These are phyloP conservation scores for Sarcocystis neurona DNA, from an alignment of 169 alveolate genomes.

Conservation along the genomic window DNA sequence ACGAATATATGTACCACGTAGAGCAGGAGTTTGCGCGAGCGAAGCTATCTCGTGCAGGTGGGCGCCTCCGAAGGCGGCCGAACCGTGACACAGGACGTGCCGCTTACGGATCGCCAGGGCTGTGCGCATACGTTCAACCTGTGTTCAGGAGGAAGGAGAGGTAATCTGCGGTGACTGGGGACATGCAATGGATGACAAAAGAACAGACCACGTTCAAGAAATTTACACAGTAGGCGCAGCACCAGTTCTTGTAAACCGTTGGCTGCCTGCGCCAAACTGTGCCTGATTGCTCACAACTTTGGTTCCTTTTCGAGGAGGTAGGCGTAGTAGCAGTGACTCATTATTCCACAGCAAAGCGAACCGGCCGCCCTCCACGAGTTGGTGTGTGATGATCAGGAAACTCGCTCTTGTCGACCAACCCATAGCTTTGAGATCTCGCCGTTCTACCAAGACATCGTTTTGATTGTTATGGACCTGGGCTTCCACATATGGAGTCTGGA, in stretches of 20 bases:
- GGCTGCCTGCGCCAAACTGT: not conserved
- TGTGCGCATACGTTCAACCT: no score
- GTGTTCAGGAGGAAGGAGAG: conserved; percentile 61
- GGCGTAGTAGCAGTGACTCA: no score
- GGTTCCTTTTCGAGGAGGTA: no score
- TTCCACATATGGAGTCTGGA: conserved; percentile 56
- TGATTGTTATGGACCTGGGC: conserved; percentile 45
- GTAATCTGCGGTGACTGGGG: conserved; percentile 58
- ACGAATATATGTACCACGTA: no score
- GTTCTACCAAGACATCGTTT: conserved; percentile 34
- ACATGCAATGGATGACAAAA: conserved; percentile 28
- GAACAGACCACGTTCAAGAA: conserved; percentile 27
- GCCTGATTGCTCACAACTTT: no score
- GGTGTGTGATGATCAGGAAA: conserved; percentile 30
- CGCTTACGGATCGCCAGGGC: no score
- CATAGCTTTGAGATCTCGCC: conserved; percentile 47
- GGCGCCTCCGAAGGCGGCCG: no score
- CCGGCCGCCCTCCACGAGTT: not conserved
- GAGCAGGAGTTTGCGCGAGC: no score
- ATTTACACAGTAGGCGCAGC: conserved; percentile 2
- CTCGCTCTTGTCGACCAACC: conserved; percentile 49
- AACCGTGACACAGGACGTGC: no score
- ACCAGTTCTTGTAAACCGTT: not conserved
- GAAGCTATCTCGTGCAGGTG: no score
- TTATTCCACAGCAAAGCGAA: no score